Evolutionary conservation across 225 moss, liverwort and hornwort genomes (phyloP).

Genomic region (Pseudoscleropodium purum): DNA sequence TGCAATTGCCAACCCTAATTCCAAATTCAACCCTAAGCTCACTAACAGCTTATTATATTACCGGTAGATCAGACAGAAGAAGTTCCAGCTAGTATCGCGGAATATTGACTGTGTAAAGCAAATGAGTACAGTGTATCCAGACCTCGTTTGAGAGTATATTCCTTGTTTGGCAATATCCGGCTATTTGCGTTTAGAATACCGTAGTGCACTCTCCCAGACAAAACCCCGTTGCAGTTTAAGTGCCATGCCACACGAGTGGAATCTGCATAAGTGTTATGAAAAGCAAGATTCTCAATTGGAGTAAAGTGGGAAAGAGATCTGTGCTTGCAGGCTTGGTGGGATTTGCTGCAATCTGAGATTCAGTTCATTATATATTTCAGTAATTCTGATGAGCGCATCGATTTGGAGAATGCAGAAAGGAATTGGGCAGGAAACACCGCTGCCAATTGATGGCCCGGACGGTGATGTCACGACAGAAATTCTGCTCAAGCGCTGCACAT

Average conservation of each 20-base stretch:
- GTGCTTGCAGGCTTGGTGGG: constrained; percentile 49
- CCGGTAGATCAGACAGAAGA: too few species aligned
- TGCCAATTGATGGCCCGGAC: constrained; percentile 12
- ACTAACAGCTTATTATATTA: neutral
- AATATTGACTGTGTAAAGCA: too few species aligned
- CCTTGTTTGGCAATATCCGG: neutral
- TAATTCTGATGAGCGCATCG: constrained; percentile 3
- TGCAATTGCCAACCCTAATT: neutral
- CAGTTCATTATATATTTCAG: neutral
- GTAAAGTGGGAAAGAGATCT: constrained; percentile 25
- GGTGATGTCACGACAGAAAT: constrained; percentile 1
- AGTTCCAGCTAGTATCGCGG: neutral
- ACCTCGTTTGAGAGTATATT: neutral
- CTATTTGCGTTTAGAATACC: too few species aligned
- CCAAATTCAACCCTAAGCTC: neutral
- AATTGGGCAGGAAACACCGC: constrained; percentile 33
- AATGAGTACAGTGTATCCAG: neutral
- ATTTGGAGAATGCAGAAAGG: constrained; percentile 26
- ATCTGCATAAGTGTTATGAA: neutral
- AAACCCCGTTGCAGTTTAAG: neutral
- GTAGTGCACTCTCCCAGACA: neutral
- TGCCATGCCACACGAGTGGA: neutral
- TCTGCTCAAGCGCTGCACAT: constrained; percentile 32
- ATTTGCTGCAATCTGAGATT: neutral
- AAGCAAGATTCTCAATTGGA: neutral